These are phyloP conservation scores for Chaetomiaceae sp. DNA, from an alignment of 2,329 filamentous ascomycete genomes.

Conservation along the genomic window DNA sequence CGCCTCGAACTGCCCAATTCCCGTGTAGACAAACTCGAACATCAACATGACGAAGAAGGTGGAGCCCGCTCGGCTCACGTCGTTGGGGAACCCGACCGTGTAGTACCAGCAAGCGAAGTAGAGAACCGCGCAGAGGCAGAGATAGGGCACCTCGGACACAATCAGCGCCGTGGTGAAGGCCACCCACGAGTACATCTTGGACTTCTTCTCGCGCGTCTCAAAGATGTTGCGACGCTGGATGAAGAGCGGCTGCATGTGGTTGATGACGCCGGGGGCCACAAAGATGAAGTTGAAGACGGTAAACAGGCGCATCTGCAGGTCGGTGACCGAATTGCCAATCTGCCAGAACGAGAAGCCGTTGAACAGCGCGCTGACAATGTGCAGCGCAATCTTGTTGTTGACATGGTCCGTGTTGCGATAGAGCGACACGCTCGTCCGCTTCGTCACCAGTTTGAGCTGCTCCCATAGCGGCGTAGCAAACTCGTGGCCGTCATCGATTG, in stretches of 20 bases:
- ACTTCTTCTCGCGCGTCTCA: constrained; percentile 56
- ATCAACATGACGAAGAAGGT: constrained; percentile 53
- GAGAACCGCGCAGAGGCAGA: constrained; percentile 41
- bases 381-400: constrained; percentile 58
- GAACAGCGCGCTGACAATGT: constrained; percentile 52
- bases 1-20: constrained; percentile 59
- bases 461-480: constrained; percentile 64
- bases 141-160: constrained; percentile 45
- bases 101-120: constrained; percentile 58
- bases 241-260: constrained; percentile 57
- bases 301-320: constrained; percentile 53
- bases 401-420: constrained; percentile 65
- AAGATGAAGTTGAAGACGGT: constrained; percentile 62
- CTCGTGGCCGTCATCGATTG: constrained; percentile 53
- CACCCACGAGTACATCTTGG: constrained; percentile 57
- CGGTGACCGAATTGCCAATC: constrained; percentile 47
- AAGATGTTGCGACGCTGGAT: constrained; percentile 54
- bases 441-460: constrained; percentile 61
- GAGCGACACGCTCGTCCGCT: constrained; percentile 58
- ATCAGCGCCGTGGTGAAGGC: constrained; percentile 53
- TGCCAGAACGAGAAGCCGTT: constrained; percentile 61
- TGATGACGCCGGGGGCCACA: constrained; percentile 54
- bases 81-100: constrained; percentile 47
- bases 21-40: constrained; percentile 58
- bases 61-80: constrained; percentile 45